phyloP scores from a whole-genome alignment of 2,329 filamentous ascomycete genomes.

The Penicillium psychrosexuale region DNA sequence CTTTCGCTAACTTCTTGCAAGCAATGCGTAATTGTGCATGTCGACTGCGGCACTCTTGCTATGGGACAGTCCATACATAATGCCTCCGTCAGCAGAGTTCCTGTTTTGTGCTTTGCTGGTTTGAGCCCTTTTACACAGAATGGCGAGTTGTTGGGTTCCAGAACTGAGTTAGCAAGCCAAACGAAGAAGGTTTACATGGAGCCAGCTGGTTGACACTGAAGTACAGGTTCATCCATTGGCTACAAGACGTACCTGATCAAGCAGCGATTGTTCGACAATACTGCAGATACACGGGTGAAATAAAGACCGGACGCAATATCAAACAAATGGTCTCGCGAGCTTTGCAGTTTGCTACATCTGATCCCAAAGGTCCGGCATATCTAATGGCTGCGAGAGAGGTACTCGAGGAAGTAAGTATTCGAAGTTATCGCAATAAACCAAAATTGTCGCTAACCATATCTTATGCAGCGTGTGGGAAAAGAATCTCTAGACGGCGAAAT shows the following conservation, averaged over 20 bases:
- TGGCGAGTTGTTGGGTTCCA: slow-evolving; percentile 67
- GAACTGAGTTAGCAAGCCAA: slow-evolving; percentile 59
- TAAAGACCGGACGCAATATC: slow-evolving; percentile 76
- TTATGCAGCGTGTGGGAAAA: slow-evolving; percentile 14
- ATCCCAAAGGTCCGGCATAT: slow-evolving; percentile 75
- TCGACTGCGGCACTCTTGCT: slow-evolving; percentile 74
- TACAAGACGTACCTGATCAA: slow-evolving; percentile 76
- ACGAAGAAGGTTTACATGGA: slow-evolving; percentile 25
- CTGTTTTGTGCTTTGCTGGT: slow-evolving; percentile 72
- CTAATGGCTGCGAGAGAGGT: slow-evolving; percentile 73
- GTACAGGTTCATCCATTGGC: slow-evolving; percentile 63
- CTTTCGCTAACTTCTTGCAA: not conserved
- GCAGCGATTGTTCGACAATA: slow-evolving; percentile 76
- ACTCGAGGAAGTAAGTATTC: slow-evolving; percentile 71
- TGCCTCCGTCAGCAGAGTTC: slow-evolving; percentile 66
- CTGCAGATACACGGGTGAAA: slow-evolving; percentile 75
- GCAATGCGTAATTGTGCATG: slow-evolving; percentile 67
- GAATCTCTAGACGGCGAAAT: slow-evolving; percentile 13
- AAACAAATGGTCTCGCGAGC: slow-evolving; percentile 85
- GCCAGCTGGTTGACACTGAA: not conserved
- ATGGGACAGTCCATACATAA: slow-evolving; percentile 76
- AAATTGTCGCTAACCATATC: not conserved
- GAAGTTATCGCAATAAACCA: not conserved
- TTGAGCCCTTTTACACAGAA: slow-evolving; percentile 70
- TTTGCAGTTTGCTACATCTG: slow-evolving; percentile 71